Base-by-base conservation (phyloP, 169 alveolate genomes). In the Theileria annulata region DNA sequence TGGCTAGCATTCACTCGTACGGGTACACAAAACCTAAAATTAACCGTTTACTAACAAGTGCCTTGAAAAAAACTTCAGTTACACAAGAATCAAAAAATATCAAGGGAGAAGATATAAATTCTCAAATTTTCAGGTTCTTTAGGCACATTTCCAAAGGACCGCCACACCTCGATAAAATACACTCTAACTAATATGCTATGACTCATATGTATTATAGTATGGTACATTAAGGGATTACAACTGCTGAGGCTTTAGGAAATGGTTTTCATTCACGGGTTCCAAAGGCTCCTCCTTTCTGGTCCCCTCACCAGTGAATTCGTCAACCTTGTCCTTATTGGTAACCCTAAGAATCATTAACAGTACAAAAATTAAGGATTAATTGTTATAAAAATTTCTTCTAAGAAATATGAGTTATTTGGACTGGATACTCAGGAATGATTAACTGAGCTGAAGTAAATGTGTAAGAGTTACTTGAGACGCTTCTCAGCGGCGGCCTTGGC, bases 11-110 rank as follows among this genome's bases (percentile, higher is more conserved):
- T 42, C 30, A 23, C 56, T 17, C 28, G 3, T 19, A 71, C 64
- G 86, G 86, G 17, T 30, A 70, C 28, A 30, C 42, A 2, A 77
- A 77, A 19, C 86, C 86, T 13, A 77, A 77, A 33, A 31, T 77
- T 12, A 49, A 27, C 31, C 42, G 63, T 10, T 6, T 47, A 56
- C 71, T 77, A 63, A 60, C 83, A 9, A 69, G 25, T 21, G 30
- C 51, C 2, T 12, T 64, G 73, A 64, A 64, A 47, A 64, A 8
- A 17, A 0, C 2, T 0, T 19, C 27, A 6, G 25, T 30, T 17
- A n/a, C 33, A 42, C 19, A 42, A 42, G 72, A 54, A n/a, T 19
- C 71, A 19, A 35, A 73, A 27, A 30, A 8, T 60, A 21, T 59
- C 13, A 49, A n/a, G 19, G 47, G 56, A 12, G 62, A 25, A 35